phyloP scores from a whole-genome alignment of 208 protist species.

The Leishmania gerbilli region DNA sequence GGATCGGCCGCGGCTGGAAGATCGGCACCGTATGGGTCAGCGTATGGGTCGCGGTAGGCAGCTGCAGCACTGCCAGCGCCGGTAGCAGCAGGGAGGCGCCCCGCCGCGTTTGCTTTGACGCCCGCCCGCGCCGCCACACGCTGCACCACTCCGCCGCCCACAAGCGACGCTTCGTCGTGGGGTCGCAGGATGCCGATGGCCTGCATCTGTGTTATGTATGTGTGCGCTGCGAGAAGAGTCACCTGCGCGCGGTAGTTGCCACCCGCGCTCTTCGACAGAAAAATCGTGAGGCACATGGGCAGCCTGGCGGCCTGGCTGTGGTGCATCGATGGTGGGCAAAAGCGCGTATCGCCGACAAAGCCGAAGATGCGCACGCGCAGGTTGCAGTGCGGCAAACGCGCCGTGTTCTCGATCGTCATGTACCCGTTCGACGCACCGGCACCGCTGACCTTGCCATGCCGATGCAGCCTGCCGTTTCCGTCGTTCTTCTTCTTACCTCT shows the following conservation, averaged over 20 bases:
- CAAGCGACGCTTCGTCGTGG: neutral
- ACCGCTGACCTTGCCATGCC: constrained; percentile 8
- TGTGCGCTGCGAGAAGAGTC: constrained; percentile 51
- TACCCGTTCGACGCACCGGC: constrained; percentile 11
- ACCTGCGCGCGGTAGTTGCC: constrained; percentile 62
- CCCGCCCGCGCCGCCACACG: neutral
- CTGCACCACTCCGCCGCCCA: neutral
- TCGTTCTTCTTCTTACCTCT: constrained; percentile 6
- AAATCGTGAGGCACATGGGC: constrained; percentile 50
- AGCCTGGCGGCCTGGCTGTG: constrained; percentile 26
- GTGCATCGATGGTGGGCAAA: constrained; percentile 43
- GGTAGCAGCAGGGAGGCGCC: neutral
- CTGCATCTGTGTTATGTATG: constrained; percentile 55
- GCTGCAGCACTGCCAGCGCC: neutral
- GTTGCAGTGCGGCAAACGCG: constrained; percentile 40
- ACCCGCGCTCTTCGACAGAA: constrained; percentile 55
- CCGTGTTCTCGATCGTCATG: constrained; percentile 48
- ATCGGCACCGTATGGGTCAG: constrained; percentile 1
- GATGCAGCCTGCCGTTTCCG: constrained; percentile 6
- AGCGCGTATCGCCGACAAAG: constrained; percentile 63
- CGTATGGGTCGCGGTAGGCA: constrained; percentile 33
- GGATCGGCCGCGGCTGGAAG: constrained; percentile 7
- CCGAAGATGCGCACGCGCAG: constrained; percentile 54
- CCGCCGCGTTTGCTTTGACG: no score
- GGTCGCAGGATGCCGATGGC: constrained; percentile 37